Conservation (phyloP, 192 early-diverging fungal genomes). For the Pecoramyces ruminantium region DNA sequence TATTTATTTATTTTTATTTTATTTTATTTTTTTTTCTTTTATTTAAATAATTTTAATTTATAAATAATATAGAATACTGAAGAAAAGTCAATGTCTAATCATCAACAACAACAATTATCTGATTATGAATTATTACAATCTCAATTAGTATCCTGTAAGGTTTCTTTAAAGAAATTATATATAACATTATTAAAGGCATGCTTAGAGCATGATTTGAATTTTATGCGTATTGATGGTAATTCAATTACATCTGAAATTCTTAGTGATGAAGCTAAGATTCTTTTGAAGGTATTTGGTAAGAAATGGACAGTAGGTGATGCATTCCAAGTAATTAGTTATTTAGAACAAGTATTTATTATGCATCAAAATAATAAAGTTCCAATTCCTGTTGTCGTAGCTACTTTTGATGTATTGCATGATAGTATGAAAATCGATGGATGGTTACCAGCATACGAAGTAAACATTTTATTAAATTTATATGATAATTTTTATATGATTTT, state of each 20-base stretch:
- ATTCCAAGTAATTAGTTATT: constrained; percentile 19
- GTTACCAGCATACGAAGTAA: constrained; percentile 16
- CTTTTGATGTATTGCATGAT: constrained; percentile 19
- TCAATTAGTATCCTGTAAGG: not conserved
- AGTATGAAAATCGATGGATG: constrained; percentile 17
- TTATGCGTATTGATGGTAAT: constrained; percentile 5
- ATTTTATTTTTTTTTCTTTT: too few species aligned
- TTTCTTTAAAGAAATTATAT: constrained; percentile 14
- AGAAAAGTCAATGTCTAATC: not conserved
- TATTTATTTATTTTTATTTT: too few species aligned
- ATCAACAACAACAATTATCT: not conserved
- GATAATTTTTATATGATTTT: too few species aligned
- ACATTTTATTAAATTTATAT: constrained; percentile 2
- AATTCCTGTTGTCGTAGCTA: constrained; percentile 14
- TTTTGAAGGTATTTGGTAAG: constrained; percentile 13
- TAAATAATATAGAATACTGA: not conserved
- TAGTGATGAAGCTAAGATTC: constrained; percentile 16
- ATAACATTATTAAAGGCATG: constrained; percentile 17
- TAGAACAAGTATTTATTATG: constrained; percentile 25
- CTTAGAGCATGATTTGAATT: constrained; percentile 21
- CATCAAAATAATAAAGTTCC: constrained; percentile 24
- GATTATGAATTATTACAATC: not conserved
- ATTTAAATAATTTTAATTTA: not conserved
- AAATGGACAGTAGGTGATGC: constrained; percentile 23
- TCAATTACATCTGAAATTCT: constrained; percentile 16